A percentile compares a stretch with the other conserved stretches of the same genome.
These are phyloP conservation scores for Globisporangium okanoganense DNA, from an alignment of 352 stramenopile genomes.

Conservation along the genomic window DNA sequence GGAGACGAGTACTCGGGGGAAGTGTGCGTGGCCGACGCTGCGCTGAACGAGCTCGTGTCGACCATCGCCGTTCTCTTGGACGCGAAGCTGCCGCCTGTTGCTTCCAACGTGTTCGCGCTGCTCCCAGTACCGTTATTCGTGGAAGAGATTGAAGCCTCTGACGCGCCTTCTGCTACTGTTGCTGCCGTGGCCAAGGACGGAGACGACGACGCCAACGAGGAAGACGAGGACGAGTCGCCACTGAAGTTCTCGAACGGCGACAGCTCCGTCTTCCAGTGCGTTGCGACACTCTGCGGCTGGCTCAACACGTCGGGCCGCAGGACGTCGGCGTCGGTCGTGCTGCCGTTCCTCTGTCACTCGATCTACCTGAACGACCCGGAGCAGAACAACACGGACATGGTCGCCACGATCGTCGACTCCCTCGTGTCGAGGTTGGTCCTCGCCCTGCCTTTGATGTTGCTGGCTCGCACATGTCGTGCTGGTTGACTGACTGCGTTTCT, in stretches of 20 bases:
- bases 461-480: background rate
- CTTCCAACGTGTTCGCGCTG: conserved; percentile 42
- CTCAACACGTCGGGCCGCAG: conserved; percentile 22
- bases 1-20: conserved; percentile 11
- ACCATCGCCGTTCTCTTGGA: conserved; percentile 62
- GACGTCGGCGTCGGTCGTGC: conserved; percentile 31
- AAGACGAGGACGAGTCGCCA: conserved; percentile 18
- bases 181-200: background rate
- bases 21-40: conserved; percentile 29
- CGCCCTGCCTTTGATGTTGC: background rate
- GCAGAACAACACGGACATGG: conserved; percentile 9
- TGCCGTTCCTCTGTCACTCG: conserved; percentile 34
- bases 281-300: conserved; percentile 39
- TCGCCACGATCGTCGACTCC: conserved; percentile 16
- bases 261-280: conserved; percentile 33
- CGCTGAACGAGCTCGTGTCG: conserved; percentile 47
- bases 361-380: conserved; percentile 21
- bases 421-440: conserved; percentile 23
- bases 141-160: conserved; percentile 35
- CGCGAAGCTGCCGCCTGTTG: conserved; percentile 31
- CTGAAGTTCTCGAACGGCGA: conserved; percentile 18
- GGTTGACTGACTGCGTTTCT: background rate
- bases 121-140: conserved; percentile 59
- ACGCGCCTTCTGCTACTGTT: conserved; percentile 20
- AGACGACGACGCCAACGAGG: conserved; percentile 4